Evolutionary conservation across 352 stramenopile species (phyloP).

Genomic region (Globisporangium nodosum): DNA sequence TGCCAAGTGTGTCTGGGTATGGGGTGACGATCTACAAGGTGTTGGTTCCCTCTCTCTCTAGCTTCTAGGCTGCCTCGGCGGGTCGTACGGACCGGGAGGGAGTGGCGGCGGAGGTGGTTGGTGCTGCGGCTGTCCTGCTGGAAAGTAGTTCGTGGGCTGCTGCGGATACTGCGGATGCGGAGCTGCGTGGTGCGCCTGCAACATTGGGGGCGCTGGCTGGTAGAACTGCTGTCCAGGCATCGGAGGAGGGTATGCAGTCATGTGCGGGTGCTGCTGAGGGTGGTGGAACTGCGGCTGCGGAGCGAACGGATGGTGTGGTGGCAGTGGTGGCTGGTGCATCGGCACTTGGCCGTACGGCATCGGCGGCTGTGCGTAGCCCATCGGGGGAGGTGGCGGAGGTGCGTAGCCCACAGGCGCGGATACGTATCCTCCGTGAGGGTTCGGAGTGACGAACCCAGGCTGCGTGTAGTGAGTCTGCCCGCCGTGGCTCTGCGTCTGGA

Average conservation of each 20-base stretch:
- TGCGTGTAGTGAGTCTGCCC: slow-evolving; percentile 52
- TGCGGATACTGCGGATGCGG: slow-evolving; percentile 10
- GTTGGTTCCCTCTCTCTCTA: not conserved
- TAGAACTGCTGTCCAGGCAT: slow-evolving; percentile 5
- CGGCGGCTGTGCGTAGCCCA: slow-evolving; percentile 16
- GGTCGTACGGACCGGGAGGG: slow-evolving; percentile 28
- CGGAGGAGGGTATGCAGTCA: slow-evolving; percentile 10
- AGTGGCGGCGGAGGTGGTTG: slow-evolving; percentile 23
- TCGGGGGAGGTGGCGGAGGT: slow-evolving; percentile 11
- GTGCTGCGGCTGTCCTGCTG: slow-evolving; percentile 16
- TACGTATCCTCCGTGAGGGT: slow-evolving; percentile 18
- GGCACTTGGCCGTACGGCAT: slow-evolving; percentile 21
- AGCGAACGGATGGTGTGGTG: slow-evolving; percentile 16
- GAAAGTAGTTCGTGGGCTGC: slow-evolving; percentile 4
- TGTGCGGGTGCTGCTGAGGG: slow-evolving; percentile 10
- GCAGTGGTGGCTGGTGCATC: slow-evolving; percentile 20
- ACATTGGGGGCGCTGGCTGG: not conserved
- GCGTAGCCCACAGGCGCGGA: slow-evolving; percentile 28
- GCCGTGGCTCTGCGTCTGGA: slow-evolving; percentile 39
- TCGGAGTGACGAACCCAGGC: slow-evolving; percentile 17
- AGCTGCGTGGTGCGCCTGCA: slow-evolving; percentile 20
- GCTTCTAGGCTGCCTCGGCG: not conserved
- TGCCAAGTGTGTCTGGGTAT: not conserved
- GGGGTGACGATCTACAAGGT: slow-evolving; percentile 13
- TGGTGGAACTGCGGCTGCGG: slow-evolving; percentile 14